Evolutionary conservation across 345 rosid genomes (phyloP), one percentile per base, ranked within the genome.

Genomic region (Hibiscus mutabilis): DNA sequence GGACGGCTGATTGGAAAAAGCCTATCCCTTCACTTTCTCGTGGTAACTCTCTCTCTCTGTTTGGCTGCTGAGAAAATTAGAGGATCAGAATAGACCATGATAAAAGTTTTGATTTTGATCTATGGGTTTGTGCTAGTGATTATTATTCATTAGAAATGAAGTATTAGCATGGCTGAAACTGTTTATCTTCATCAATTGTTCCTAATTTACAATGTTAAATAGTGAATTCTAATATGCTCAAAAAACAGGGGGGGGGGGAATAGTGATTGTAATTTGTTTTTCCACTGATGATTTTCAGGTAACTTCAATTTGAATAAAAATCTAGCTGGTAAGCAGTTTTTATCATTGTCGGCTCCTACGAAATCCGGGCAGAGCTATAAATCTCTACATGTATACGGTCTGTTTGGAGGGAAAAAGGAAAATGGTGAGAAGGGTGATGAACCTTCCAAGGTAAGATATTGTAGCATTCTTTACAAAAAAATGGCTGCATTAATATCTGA

Each of bases 351-450:
- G 2, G 59, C 62, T 68, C 73, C 53, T 24, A 80, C 68, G 77
- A 82, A 74, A 49, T 40, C 73, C 60, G 73, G 75, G 67, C 70
- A 18, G 4, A 4, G 44, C 44, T 68, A 67, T 56, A 74, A 83
- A 76, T 68, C 85, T 72, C 77, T 89, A 55, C 82, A 79, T 47
- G 87, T 90, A 31, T 63, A 81, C 81, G 86, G 85, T 67, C 72
- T 89, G 13, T 92, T 92, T 76, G 98, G 98, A 74, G 96, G 95
- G 19, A 89, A 91, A 52, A 90, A 86, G 81, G 93, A 92, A 6
- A 49, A 49, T 49, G 55, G 55, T 49, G 93, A 86, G 52, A 84
- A 83, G 72, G 70, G 83, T 42, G 92, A 84, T 49, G 98, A 85
- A 0, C 86, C 89, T 72, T 82, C 93, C 57, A 90, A 93, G 95